Percentiles rank a stretch among this genome's conserved stretches.
phyloP scores from a whole-genome alignment of 2,329 filamentous ascomycete genomes.

The Neopestalotiopsis sp. region DNA sequence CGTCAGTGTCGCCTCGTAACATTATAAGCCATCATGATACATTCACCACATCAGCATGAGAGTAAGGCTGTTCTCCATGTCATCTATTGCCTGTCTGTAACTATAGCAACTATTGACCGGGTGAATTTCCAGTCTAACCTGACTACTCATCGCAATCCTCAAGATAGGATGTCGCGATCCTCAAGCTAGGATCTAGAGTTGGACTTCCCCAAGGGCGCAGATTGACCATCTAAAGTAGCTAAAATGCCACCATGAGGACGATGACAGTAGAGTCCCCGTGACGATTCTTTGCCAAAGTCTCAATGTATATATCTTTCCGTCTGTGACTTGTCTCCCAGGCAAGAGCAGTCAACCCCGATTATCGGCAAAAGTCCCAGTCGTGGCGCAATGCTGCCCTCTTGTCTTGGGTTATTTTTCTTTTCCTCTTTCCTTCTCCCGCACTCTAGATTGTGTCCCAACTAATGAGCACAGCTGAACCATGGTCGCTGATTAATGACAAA shows the following conservation, averaged over 20 bases:
- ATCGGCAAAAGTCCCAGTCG: not conserved
- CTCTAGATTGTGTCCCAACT: not conserved
- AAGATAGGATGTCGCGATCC: not conserved
- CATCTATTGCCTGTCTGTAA: not conserved
- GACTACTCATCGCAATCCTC: not conserved
- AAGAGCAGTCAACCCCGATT: not conserved
- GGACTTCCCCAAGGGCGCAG: no score
- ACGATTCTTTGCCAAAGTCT: not conserved
- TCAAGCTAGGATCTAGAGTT: no score
- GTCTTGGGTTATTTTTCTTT: not conserved
- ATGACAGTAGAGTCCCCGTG: not conserved
- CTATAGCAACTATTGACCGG: not conserved
- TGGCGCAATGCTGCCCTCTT: not conserved
- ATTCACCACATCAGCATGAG: no score
- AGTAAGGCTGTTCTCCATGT: not conserved
- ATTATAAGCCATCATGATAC: not conserved
- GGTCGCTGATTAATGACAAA: conserved; percentile 4
- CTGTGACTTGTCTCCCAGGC: not conserved
- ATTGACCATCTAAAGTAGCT: no score
- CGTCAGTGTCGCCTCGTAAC: not conserved
- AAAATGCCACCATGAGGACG: no score
- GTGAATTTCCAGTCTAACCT: not conserved
- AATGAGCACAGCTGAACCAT: not conserved
- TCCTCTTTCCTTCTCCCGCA: not conserved
- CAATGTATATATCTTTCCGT: not conserved